Evolutionary conservation across 2,329 filamentous ascomycete genomes (phyloP).

Genomic region (Calcarisporium arbuscula): DNA sequence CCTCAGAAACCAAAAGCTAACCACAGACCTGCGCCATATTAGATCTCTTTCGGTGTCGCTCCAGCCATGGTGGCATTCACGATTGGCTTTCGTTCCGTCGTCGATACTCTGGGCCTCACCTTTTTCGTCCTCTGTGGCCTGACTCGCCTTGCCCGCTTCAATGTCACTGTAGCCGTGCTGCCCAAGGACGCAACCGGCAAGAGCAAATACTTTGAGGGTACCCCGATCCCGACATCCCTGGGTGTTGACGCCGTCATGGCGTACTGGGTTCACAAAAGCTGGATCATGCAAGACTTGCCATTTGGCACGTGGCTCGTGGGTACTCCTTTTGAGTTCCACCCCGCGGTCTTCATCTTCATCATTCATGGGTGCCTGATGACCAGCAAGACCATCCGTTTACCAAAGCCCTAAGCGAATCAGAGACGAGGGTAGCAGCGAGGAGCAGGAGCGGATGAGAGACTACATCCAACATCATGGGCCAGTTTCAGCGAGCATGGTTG

Average conservation of each 20-base stretch:
- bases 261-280: slow-evolving; percentile 77
- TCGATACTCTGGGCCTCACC: slow-evolving; percentile 73
- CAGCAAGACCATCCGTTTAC: slow-evolving; percentile 89
- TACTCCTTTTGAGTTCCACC: slow-evolving; percentile 74
- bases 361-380: slow-evolving; percentile 92
- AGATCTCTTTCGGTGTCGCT: slow-evolving; percentile 94
- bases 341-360: slow-evolving; percentile 72
- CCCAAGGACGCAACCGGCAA: slow-evolving; percentile 92
- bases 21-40: slow-evolving; percentile 1
- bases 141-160: slow-evolving; percentile 91
- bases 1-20: no score
- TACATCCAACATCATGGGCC: no score
- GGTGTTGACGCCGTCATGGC: slow-evolving; percentile 78
- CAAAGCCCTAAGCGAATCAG: slow-evolving; percentile 59
- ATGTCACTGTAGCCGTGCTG: slow-evolving; percentile 83
- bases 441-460: background rate
- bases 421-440: background rate
- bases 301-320: slow-evolving; percentile 63
- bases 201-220: slow-evolving; percentile 93
- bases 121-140: slow-evolving; percentile 95
- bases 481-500: no score
- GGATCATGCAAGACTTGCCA: slow-evolving; percentile 74
- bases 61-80: slow-evolving; percentile 84
- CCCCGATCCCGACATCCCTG: slow-evolving; percentile 87
- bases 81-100: slow-evolving; percentile 74